Conservation (phyloP, 2,329 filamentous ascomycete genomes). For the Teratosphaeria zuluensis region DNA sequence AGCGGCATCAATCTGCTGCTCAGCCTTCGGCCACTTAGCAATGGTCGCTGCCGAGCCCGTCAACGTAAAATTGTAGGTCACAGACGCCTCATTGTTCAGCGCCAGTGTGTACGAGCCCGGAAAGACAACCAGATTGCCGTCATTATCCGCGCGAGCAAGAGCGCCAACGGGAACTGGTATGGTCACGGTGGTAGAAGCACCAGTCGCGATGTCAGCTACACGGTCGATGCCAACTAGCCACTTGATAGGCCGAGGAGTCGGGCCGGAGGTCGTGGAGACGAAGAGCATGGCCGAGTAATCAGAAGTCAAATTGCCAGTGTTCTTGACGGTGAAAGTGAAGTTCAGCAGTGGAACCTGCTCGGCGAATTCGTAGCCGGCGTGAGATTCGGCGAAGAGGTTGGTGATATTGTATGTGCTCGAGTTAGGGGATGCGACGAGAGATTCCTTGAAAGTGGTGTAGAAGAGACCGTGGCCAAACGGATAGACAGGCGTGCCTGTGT, state of each 20-base stretch:
- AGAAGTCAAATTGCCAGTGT: slow-evolving; percentile 15
- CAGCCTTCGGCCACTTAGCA: slow-evolving; percentile 1
- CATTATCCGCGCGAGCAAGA: slow-evolving; percentile 28
- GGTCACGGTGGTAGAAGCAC: slow-evolving; percentile 12
- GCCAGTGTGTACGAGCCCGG: slow-evolving; percentile 33
- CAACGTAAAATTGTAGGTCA: slow-evolving; percentile 13
- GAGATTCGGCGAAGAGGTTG: slow-evolving; percentile 20
- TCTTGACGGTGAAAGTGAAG: neutral
- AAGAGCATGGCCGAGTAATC: slow-evolving; percentile 35
- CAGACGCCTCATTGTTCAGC: slow-evolving; percentile 31
- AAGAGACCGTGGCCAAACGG: slow-evolving; percentile 35
- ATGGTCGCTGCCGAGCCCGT: slow-evolving; percentile 3
- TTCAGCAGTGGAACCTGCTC: slow-evolving; percentile 25
- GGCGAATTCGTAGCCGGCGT: slow-evolving; percentile 15
- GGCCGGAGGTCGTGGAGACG: slow-evolving; percentile 28
- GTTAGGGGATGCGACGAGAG: slow-evolving; percentile 1
- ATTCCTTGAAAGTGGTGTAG: slow-evolving; percentile 31
- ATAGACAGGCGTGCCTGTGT: slow-evolving; percentile 29
- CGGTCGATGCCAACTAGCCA: slow-evolving; percentile 26
- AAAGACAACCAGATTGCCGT: slow-evolving; percentile 30
- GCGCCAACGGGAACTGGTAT: slow-evolving; percentile 30
- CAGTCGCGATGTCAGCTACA: slow-evolving; percentile 6
- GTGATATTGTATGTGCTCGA: slow-evolving; percentile 26
- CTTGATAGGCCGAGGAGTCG: slow-evolving; percentile 32
- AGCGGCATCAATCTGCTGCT: neutral